Evolutionary conservation across 1,139 yeast genomes (phyloP), one percentile per base, ranked within the genome.

Genomic region (Candida sp.): DNA sequence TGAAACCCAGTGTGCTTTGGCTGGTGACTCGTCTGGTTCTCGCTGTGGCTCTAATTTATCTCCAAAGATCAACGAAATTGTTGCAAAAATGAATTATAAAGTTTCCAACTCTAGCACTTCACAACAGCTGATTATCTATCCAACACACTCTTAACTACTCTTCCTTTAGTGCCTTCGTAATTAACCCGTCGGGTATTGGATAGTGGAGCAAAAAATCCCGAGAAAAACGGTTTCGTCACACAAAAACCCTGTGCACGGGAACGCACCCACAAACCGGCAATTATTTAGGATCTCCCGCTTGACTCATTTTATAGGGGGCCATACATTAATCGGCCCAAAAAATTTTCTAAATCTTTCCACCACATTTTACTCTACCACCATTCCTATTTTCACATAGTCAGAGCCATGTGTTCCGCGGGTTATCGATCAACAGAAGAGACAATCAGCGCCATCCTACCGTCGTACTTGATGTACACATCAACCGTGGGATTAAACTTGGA

Each of bases 381-480:
- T 22, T 37, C 25, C n/a, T 17, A 7, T 28, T 37, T 12, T 23
- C 11, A 37, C n/a, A 37, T 9, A 23, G 3, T 6, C n/a, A 8
- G 3, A 9, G 25, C 27, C n/a, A 37, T 37, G 40, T 3, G 12
- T 37, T 37, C 40, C 11, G 6, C 11, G n/a, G 25, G 4, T 17
- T 23, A 37, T 9, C 28, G n/a, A 9, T 38, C 42, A 1, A 38
- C 40, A 34, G 57, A 57, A 31, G 61, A 57, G 7, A 54, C 58
- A 2, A 45, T 57, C 3, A 49, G 58, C 42, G 50, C 53, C 1
- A 77, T 77, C 26, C 67, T 77, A n/a, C 82, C 82, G 3, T 75
- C 80, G 17, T 77, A 77, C 57, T 73, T 74, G 32, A 76, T 77
- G 81, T 76, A 69, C 61, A 75, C 75, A 53, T 64, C 75, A 35